phyloP scores from a whole-genome alignment of 1,139 yeast species.

The Yamadazyma blattariae region DNA sequence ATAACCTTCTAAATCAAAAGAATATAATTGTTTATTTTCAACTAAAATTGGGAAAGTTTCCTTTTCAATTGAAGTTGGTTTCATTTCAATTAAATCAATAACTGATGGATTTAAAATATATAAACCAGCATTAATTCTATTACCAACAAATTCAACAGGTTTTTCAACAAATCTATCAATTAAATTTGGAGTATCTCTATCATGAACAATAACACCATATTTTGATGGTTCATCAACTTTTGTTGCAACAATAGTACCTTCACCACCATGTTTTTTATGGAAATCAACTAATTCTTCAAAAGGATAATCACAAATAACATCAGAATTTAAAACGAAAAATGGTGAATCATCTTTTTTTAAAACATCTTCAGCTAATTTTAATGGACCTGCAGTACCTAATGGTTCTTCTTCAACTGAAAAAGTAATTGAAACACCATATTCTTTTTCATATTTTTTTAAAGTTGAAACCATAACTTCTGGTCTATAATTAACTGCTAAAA shows the following conservation, averaged over 20 bases:
- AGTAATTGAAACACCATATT: slow-evolving; percentile 91
- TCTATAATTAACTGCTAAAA: slow-evolving; percentile 97
- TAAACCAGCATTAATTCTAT: slow-evolving; percentile 96
- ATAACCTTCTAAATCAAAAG: slow-evolving; percentile 97
- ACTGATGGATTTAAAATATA: slow-evolving; percentile 96
- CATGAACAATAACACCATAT: slow-evolving; percentile 99
- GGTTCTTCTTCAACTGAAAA: slow-evolving; percentile 99
- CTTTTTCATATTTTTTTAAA: slow-evolving; percentile 88
- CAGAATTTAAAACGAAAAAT: slow-evolving; percentile 96
- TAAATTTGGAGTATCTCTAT: slow-evolving; percentile 86
- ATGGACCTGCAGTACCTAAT: slow-evolving; percentile 98
- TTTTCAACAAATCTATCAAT: slow-evolving; percentile 99
- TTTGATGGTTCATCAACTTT: slow-evolving; percentile 99
- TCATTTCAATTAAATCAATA: slow-evolving; percentile 92
- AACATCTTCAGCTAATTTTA: slow-evolving; percentile 92
- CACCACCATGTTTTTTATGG: slow-evolving; percentile 96
- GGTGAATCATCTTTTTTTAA: slow-evolving; percentile 94
- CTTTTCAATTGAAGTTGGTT: slow-evolving; percentile 98
- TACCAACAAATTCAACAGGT: slow-evolving; percentile 98
- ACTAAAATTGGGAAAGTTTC: slow-evolving; percentile 98
- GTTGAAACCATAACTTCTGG: slow-evolving; percentile 99
- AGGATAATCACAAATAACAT: slow-evolving; percentile 98
- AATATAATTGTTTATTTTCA: slow-evolving; percentile 82
- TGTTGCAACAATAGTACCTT: slow-evolving; percentile 98
- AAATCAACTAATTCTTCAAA: slow-evolving; percentile 86